Base-by-base conservation (phyloP, 1,139 yeast species). In the Suhomyces maxii region DNA sequence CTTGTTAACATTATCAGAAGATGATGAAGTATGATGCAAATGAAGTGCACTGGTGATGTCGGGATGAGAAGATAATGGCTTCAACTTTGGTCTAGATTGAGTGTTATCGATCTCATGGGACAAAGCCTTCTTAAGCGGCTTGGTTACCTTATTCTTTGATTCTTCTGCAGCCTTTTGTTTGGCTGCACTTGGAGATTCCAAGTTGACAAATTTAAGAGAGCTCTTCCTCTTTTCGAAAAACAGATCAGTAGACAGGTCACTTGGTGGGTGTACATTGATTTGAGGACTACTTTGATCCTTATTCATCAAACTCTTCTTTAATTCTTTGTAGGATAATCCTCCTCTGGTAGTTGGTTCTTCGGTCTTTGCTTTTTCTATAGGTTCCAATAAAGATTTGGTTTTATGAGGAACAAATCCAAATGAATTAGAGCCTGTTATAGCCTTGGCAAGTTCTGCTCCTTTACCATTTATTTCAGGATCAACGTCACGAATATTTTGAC, bases 371-470 rank as follows among this genome's bases (percentile, higher is more conserved):
- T 53, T 51, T 40, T 61, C 65, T 2, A 67, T 55, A 2, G 79
- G 77, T 5, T 58, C 65, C 34, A 75, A 59, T 49, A 75, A 52
- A 9, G 78, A 73, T 54, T 73, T 74, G 11, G 79, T 73, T 49
- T 71, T 72, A 54, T 67, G 71, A 1, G 78, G 76, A 8, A 65
- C 63, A 6, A 59, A 55, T 0, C 76, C 79, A 57, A 73, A 74
- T 3, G 64, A 58, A 47, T 62, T 71, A 1, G 78, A 72, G 0
- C 81, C 81, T 1, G 81, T 76, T 28, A 76, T 72, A 4, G 66
- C 71, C 14, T 77, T 56, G 1, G 80, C 81, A 43, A 76, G 59
- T 51, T 69, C 68, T 10, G 80, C 75, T 3, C 80, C 80, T 44
- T 68, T 61, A 1, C 79, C 76, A 36, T 61, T 61, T 49, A 68